Evolutionary conservation across 768 basidiomycete species (phyloP).

Genomic region (Sarcomyxa edulis): DNA sequence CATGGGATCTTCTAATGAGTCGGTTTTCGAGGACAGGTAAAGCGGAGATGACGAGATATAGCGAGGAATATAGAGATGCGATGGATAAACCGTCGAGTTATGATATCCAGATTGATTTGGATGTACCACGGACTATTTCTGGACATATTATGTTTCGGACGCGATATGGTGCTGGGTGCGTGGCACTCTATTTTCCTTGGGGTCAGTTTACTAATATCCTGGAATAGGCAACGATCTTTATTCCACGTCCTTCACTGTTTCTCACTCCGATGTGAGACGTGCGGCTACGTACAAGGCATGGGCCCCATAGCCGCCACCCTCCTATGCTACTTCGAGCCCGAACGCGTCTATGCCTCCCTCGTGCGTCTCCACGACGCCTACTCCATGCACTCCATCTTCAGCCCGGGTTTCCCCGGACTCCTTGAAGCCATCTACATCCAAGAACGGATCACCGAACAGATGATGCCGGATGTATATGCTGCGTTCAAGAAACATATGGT

Average conservation of each 20-base stretch:
- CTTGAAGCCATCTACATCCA: constrained; percentile 96
- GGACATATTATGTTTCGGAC: constrained; percentile 94
- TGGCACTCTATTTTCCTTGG: constrained; percentile 11
- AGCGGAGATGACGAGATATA: constrained; percentile 38
- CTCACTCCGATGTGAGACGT: constrained; percentile 75
- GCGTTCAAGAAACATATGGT: constrained; percentile 88
- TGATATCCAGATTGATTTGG: constrained; percentile 97
- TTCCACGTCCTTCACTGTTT: constrained; percentile 95
- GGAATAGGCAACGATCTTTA: constrained; percentile 78
- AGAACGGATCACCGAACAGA: constrained; percentile 78
- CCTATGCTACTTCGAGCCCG: constrained; percentile 89
- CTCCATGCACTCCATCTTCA: constrained; percentile 82
- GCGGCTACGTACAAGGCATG: constrained; percentile 99
- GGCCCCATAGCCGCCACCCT: constrained; percentile 94
- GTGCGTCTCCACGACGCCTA: constrained; percentile 89
- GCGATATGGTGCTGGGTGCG: constrained; percentile 91
- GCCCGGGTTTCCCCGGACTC: constrained; percentile 92
- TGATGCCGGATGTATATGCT: constrained; percentile 86
- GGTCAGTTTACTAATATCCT: not conserved
- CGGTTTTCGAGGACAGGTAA: constrained; percentile 41
- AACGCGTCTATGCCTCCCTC: constrained; percentile 79
- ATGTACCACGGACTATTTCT: constrained; percentile 93
- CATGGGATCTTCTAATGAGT: constrained; percentile 82
- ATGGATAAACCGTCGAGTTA: constrained; percentile 81
- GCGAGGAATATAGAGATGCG: constrained; percentile 49